Percentiles rank a stretch among this genome's conserved stretches.
These are phyloP conservation scores for Metschnikowia lachancei DNA, from an alignment of 805 yeast genomes.

Conservation along the genomic window DNA sequence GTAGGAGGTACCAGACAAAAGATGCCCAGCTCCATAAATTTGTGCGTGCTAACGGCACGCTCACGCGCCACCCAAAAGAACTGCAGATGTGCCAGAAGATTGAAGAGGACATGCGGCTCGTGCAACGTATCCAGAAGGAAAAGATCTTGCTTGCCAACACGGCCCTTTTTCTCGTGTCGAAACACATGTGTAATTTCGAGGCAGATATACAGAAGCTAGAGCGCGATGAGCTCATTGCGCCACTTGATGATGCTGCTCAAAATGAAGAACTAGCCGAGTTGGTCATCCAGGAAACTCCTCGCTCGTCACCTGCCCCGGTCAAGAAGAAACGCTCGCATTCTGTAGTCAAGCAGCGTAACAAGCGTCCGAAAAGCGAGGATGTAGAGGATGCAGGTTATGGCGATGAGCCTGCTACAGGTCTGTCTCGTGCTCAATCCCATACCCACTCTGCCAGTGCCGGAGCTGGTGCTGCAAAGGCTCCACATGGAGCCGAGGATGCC, in stretches of 20 bases:
- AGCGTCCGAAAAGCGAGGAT: constrained; percentile 18
- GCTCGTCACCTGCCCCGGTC: constrained; percentile 20
- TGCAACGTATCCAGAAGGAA: constrained; percentile 65
- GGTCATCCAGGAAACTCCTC: constrained; percentile 13
- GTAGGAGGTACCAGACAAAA: constrained; percentile 62
- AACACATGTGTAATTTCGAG: constrained; percentile 71
- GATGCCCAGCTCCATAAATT: constrained; percentile 82
- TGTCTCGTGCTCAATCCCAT: constrained; percentile 6
- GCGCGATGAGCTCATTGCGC: constrained; percentile 75
- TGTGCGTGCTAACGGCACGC: constrained; percentile 78
- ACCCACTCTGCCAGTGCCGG: constrained; percentile 2
- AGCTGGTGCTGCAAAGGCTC: constrained; percentile 4
- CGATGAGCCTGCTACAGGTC: constrained; percentile 17
- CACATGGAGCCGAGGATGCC: constrained; percentile 38
- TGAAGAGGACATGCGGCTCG: constrained; percentile 60
- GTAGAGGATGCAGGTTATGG: constrained; percentile 18
- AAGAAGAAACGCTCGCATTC: constrained; percentile 18
- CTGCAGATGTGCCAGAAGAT: constrained; percentile 61
- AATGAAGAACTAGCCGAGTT: constrained; percentile 8
- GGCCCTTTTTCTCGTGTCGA: constrained; percentile 71
- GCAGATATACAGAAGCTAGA: constrained; percentile 73
- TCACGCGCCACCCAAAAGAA: constrained; percentile 80
- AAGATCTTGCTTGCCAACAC: constrained; percentile 80
- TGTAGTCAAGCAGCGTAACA: constrained; percentile 15
- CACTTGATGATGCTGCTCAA: constrained; percentile 31